Percentiles rank a stretch among this genome's conserved stretches.
These are phyloP conservation scores for Lipomyces starkeyi DNA, from an alignment of 805 yeast genomes.

Conservation along the genomic window DNA sequence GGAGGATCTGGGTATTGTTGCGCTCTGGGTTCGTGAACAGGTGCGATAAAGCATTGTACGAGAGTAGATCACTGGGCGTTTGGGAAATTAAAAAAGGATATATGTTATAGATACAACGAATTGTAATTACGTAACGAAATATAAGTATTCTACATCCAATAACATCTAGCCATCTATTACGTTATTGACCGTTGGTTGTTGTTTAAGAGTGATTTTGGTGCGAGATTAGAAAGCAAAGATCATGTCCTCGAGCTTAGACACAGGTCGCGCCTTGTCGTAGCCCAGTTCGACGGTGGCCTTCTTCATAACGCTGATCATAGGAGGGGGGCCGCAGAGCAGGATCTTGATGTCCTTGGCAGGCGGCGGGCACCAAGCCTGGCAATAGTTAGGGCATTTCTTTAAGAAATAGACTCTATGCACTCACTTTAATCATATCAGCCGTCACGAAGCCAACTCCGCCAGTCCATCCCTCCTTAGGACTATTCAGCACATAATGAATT, in stretches of 20 bases:
- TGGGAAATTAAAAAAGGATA: not conserved
- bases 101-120: not conserved
- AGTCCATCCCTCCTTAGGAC: conserved; percentile 66
- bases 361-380: conserved; percentile 57
- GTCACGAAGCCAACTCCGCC: conserved; percentile 79
- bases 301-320: conserved; percentile 85
- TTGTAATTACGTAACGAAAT: not conserved
- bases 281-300: conserved; percentile 77
- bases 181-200: not conserved
- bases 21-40: conserved; percentile 29
- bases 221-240: conserved; percentile 74
- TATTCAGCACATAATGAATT: conserved; percentile 81
- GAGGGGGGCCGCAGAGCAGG: conserved; percentile 69
- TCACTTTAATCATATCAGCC: conserved; percentile 92
- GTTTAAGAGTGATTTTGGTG: not conserved
- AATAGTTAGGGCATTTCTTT: not conserved
- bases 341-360: conserved; percentile 67
- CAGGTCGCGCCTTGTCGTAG: conserved; percentile 82
- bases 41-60: conserved; percentile 5
- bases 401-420: not conserved
- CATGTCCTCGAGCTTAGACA: conserved; percentile 88
- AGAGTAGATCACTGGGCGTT: not conserved
- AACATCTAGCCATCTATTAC: not conserved
- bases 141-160: not conserved
- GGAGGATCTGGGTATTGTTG: conserved; percentile 29